A percentile compares a stretch with the other conserved stretches of the same genome.
Evolutionary conservation across 2,329 filamentous ascomycete genomes (phyloP).

Genomic region (Pseudogymnoascus sp.): DNA sequence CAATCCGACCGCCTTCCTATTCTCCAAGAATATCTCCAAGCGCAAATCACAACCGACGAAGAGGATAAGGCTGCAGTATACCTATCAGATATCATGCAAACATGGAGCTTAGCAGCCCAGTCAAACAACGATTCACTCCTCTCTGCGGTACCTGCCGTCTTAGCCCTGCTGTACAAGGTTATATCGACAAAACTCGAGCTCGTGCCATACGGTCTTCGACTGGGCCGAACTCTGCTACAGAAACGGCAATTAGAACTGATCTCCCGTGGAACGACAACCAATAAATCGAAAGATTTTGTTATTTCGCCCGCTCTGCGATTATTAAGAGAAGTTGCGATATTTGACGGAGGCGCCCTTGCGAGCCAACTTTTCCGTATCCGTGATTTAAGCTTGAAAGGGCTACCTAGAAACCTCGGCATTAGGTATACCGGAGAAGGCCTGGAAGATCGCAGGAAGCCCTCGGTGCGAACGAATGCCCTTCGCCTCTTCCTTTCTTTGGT

Average conservation of each 20-base stretch:
- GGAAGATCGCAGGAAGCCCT: slow-evolving; percentile 64
- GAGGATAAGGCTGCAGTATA: slow-evolving; percentile 55
- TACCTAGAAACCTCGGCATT: slow-evolving; percentile 76
- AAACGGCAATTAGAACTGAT: slow-evolving; percentile 75
- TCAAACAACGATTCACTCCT: slow-evolving; percentile 74
- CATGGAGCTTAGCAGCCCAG: slow-evolving; percentile 76
- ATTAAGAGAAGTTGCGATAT: slow-evolving; percentile 73
- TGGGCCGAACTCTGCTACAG: slow-evolving; percentile 77
- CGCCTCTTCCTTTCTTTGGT: slow-evolving; percentile 74
- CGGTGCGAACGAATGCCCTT: slow-evolving; percentile 75
- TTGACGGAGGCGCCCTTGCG: slow-evolving; percentile 79
- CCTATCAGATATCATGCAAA: slow-evolving; percentile 74
- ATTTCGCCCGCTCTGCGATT: slow-evolving; percentile 83
- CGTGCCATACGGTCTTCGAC: slow-evolving; percentile 63
- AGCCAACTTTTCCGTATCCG: slow-evolving; percentile 70
- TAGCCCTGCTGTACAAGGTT: slow-evolving; percentile 74
- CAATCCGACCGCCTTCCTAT: slow-evolving; percentile 48
- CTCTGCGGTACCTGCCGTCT: slow-evolving; percentile 70
- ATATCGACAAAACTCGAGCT: slow-evolving; percentile 69
- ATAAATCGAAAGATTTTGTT: slow-evolving; percentile 77
- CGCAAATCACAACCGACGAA: slow-evolving; percentile 41
- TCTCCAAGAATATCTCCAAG: slow-evolving; percentile 61
- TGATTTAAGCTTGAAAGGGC: slow-evolving; percentile 69
- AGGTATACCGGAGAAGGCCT: slow-evolving; percentile 49
- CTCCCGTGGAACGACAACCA: slow-evolving; percentile 68